Evolutionary conservation across 2,329 filamentous ascomycete genomes (phyloP), one percentile per base, ranked within the genome.

Genomic region (Ascochyta rabiei): DNA sequence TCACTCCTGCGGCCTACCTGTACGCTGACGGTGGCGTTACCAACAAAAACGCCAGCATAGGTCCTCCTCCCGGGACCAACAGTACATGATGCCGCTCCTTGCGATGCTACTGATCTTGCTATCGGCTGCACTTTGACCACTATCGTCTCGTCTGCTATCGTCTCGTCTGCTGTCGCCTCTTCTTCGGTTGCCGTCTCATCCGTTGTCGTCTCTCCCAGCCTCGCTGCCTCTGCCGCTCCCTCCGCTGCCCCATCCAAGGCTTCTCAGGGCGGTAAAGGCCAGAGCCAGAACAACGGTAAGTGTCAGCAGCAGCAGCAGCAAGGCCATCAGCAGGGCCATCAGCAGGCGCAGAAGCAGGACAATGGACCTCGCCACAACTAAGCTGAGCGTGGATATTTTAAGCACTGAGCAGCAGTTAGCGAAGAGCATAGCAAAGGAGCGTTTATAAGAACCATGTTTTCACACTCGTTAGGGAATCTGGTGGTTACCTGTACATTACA

Each of bases 1-100:
- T 72, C 31, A 68, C 60, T 21, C 66, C 68, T 31, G 70, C 70
- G 37, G 69, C 60, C 1, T 63, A 61, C 42, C 59, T 57, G 40
- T 68, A 64, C 15, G 61, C 58, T 15, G 59, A 71, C n/a, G 70
- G 70, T 24, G 70, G 69, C 33, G 64, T 71, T 26, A 58, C 43
- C 19, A 72, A 71, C 50, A 55, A 50, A 21, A 64, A 72, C 51
- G 40, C 58, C 10, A 55, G 54, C 16, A 50, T 44, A 9, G 65
- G 63, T 28, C 57, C 60, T 34, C 55, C 61, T 44, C 59, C 56
- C 15, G 51, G 48, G 23, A 23, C 53, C 19, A 48, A 55, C 26
- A 54, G 55, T 15, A 49, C 61, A 41, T 33, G 41, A 15, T 6
- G 41, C 39, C 18, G 23, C 50, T 4, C 37, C 48, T 2, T 46